Evolutionary conservation across 2,329 filamentous ascomycete species (phyloP).

Genomic region (Colletotrichum caudatum): DNA sequence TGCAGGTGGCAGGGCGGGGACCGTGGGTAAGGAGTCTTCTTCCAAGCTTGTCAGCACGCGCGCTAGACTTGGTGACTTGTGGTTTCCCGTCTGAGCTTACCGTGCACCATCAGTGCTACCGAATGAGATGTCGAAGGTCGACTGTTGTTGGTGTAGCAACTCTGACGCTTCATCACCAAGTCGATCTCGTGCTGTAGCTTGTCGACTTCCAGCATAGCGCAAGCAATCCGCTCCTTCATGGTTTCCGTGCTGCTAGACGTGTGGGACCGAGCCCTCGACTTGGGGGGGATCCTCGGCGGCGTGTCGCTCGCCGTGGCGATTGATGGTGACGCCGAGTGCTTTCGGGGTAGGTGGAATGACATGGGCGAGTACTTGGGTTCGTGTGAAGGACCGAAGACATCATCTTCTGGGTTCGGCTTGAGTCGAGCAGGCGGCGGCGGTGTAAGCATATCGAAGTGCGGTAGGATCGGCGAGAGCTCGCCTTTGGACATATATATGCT

Average conservation of each 20-base stretch:
- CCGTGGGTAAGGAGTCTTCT: conserved; percentile 65
- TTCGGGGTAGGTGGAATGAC: conserved; percentile 68
- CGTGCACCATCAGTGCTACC: conserved; percentile 44
- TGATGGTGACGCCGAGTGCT: conserved; percentile 52
- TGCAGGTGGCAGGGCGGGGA: conserved; percentile 68
- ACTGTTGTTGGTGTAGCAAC: conserved; percentile 65
- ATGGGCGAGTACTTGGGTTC: conserved; percentile 63
- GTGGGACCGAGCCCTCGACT: conserved; percentile 58
- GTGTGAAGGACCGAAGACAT: conserved; percentile 52
- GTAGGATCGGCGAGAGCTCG: conserved; percentile 67
- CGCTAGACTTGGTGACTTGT: conserved; percentile 25
- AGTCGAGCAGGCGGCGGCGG: conserved; percentile 42
- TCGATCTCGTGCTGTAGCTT: conserved; percentile 70
- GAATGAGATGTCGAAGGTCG: conserved; percentile 66
- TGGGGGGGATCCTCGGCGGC: conserved; percentile 58
- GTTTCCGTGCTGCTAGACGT: conserved; percentile 62
- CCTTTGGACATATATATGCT: conserved; percentile 63
- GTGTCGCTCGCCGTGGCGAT: conserved; percentile 48
- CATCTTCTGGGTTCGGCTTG: conserved; percentile 52
- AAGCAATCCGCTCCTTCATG: conserved; percentile 68
- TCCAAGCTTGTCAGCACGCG: conserved; percentile 49
- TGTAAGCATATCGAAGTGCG: conserved; percentile 61
- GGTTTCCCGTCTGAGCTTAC: conserved; percentile 27
- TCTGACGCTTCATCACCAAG: conserved; percentile 70
- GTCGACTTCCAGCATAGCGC: conserved; percentile 70